Evolutionary conservation across 2,329 filamentous ascomycete genomes (phyloP).

Genomic region (Bipolaris cookei): DNA sequence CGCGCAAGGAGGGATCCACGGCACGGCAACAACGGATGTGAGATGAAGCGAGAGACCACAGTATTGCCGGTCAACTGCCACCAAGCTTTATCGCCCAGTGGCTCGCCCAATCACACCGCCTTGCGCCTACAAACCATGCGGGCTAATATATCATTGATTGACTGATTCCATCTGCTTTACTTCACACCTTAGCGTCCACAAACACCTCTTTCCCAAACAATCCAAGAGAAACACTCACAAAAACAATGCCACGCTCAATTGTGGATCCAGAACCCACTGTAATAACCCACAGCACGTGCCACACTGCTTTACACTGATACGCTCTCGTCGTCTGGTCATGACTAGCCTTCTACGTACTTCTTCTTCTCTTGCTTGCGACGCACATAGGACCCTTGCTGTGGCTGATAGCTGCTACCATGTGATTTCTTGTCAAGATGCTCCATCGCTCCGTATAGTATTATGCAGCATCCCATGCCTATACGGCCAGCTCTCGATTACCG

Average conservation of each 20-base stretch:
- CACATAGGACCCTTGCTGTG: too few relatives aligned
- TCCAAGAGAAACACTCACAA: slow-evolving; percentile 10
- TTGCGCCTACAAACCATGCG: not conserved
- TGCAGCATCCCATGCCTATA: not conserved
- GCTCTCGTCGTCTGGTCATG: too few relatives aligned
- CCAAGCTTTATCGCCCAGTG: not conserved
- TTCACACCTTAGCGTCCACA: not conserved
- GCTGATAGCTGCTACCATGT: too few relatives aligned
- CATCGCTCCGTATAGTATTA: not conserved
- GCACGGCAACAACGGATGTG: slow-evolving; percentile 10
- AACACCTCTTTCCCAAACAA: not conserved
- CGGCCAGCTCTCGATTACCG: too few relatives aligned
- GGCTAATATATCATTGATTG: not conserved
- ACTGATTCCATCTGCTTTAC: slow-evolving; percentile 5
- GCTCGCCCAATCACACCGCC: too few relatives aligned
- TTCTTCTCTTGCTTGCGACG: too few relatives aligned
- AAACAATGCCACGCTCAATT: not conserved
- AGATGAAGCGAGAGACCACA: slow-evolving; percentile 5
- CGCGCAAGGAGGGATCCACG: not conserved
- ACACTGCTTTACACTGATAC: too few relatives aligned
- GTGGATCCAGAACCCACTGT: not conserved
- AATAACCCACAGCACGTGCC: too few relatives aligned
- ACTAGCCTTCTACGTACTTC: too few relatives aligned
- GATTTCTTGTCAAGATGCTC: too few relatives aligned
- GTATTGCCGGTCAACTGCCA: not conserved